Conservation (phyloP, 2,329 filamentous ascomycete species). For the Trichoderma breve region DNA sequence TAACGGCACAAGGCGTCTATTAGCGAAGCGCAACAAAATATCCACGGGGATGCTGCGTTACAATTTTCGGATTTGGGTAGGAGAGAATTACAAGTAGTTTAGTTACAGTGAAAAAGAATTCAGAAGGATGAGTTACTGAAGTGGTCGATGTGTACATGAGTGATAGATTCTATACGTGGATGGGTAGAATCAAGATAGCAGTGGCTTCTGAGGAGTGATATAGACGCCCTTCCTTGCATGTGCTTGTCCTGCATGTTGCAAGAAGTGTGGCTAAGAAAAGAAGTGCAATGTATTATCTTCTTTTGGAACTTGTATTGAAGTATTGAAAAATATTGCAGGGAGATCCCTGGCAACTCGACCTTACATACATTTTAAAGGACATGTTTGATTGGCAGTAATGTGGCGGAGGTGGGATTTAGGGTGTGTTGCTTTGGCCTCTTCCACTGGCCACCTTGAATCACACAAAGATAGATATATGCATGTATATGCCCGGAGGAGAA, state of each 20-base stretch:
- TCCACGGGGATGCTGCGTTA: constrained; percentile 1
- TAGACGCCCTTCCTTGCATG: neutral
- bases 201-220: neutral
- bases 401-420: neutral
- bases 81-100: neutral
- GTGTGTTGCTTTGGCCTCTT: neutral
- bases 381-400: neutral
- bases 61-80: constrained; percentile 1
- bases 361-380: rapidly evolving
- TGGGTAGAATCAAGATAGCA: too few relatives aligned
- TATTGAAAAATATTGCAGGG: neutral
- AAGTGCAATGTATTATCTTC: neutral
- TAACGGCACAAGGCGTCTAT: constrained; percentile 11
- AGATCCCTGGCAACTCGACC: neutral
- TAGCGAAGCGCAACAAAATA: neutral
- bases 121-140: neutral
- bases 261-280: neutral
- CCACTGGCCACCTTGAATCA: neutral
- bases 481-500: neutral
- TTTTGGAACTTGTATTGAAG: neutral
- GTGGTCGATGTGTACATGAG: neutral
- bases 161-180: neutral
- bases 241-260: neutral
- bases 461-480: neutral
- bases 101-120: neutral